Base-by-base conservation (phyloP, 2,329 filamentous ascomycete species). In the Colletotrichum musicola region DNA sequence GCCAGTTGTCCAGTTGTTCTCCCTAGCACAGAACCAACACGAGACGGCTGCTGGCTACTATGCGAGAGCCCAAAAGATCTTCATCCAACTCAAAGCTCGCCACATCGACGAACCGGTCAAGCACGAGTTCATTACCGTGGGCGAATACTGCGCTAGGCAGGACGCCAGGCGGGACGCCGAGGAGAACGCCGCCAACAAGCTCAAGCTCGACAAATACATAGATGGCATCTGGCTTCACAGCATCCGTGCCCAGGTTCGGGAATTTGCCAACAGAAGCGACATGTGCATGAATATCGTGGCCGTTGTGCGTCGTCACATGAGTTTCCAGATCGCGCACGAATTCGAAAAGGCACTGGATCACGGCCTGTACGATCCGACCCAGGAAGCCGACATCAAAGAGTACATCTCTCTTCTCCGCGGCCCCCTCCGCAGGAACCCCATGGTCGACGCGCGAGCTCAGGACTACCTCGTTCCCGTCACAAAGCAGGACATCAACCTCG, bases 261-360 rank as follows among this genome's bases (percentile, higher is more conserved):
- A 69, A 9, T 72, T 72, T 25, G 62, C 71, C 16, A 42, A 60
- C 14, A 49, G n/a, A 12, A 66, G 71, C 1, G 71, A 73, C 16
- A 71, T 70, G 9, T 62, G 64, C 14, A 71, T 73, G 4, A 77
- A 73, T 13, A 73, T 90, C 16, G 78, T 77, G 18, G 80, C 80
- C 2, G 76, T 87, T 6, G 80, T 82, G 2, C 81, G 81, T 62
- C 80, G 79, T 42, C 89, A 91, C 76, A 86, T 86, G 74, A 82
- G 81, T 57, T 75, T 90, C 16, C 85, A 90, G 72, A 81, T 91
- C 30, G 87, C 84, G 5, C 74, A 77, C 22, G 86, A 90, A 56
- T 86, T 89, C 64, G 84, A 89, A 71, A 82, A 79, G 66, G 87
- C 86, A 3, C 72, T 90, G 3, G 80, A 82, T 20, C 84, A 83